Conservation (phyloP, 1,139 yeast genomes). For the Candida gigantensis region DNA sequence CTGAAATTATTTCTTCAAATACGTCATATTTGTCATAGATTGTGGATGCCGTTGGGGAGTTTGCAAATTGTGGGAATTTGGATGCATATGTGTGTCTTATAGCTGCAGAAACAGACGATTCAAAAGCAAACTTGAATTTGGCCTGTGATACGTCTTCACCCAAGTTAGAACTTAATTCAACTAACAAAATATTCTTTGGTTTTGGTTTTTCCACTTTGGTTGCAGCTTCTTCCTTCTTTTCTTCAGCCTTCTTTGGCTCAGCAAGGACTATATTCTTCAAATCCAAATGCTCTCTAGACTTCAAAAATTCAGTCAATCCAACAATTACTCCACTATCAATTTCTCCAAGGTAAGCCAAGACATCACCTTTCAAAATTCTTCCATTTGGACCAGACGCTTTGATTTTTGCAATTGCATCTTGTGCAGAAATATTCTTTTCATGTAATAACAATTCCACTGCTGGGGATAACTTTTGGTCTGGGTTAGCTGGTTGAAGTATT, state of each 20-base stretch:
- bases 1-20: conserved; percentile 65
- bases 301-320: conserved; percentile 56
- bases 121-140: conserved; percentile 33
- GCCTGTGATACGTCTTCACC: conserved; percentile 29
- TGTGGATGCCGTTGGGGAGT: conserved; percentile 41
- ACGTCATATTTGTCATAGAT: conserved; percentile 46
- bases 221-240: conserved; percentile 4
- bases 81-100: conserved; percentile 40
- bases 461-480: conserved; percentile 70
- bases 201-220: conserved; percentile 22
- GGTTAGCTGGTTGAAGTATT: conserved; percentile 51
- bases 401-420: conserved; percentile 70
- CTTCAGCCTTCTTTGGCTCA: conserved; percentile 26
- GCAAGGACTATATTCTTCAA: conserved; percentile 67
- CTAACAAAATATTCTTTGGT: conserved; percentile 31
- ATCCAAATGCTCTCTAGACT: conserved; percentile 67
- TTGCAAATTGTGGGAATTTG: conserved; percentile 45
- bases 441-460: conserved; percentile 73
- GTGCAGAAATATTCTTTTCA: conserved; percentile 59
- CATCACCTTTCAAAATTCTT: conserved; percentile 85
- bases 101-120: conserved; percentile 32
- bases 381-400: conserved; percentile 90
- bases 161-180: conserved; percentile 29
- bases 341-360: conserved; percentile 76
- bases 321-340: conserved; percentile 56